Evolutionary conservation across 2,329 filamentous ascomycete genomes (phyloP), one percentile per base, ranked within the genome.

Genomic region (Pyrenophora seminiperda): DNA sequence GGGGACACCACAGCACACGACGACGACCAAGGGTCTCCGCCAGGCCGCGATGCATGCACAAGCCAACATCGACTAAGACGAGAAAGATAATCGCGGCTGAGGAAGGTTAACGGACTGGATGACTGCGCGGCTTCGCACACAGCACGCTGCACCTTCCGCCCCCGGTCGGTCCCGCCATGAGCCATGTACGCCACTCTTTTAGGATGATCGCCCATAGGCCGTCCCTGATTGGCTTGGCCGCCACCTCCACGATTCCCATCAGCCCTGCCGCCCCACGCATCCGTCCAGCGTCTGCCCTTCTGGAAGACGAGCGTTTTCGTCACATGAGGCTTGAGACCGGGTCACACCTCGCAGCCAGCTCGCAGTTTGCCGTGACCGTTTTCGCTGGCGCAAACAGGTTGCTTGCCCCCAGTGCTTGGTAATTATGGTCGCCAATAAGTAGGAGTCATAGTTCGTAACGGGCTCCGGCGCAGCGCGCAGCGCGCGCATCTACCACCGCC

Each of bases 21-120:
- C 45, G 15, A 29, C 31, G 18, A 22, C 51, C 54, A n/a, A n/a
- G n/a, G 9, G 24, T 10, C 2, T 27, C 24, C 7, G 7, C 24
- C 24, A 27, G 24, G 24, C 24, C 24, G 24, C 24, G 2, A 10
- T 27, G 24, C 10, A 27, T 27, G 24, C 24, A 27, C 24, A 57
- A 51, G 54, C 50, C 50, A 62, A 53, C 39, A 34, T 43, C 41
- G 6, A 11, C n/a, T 27, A 27, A 9, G 22, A 27, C 24, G 24
- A 18, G 36, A 40, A 40, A 15, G 36, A 40, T 47, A 15, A 38
- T 49, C 18, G 47, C 47, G 40, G 40, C 27, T 44, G 47, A 45
- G 41, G 33, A 37, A 27, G 22, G n/a, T n/a, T n/a, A n/a, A n/a
- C n/a, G n/a, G n/a, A n/a, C n/a, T n/a, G 15, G n/a, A 42, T 20